A percentile compares a stretch with the other conserved stretches of the same genome.
phyloP scores from a whole-genome alignment of 1,284 basidiomycete genomes.

The Ceratobasidium theobromae region DNA sequence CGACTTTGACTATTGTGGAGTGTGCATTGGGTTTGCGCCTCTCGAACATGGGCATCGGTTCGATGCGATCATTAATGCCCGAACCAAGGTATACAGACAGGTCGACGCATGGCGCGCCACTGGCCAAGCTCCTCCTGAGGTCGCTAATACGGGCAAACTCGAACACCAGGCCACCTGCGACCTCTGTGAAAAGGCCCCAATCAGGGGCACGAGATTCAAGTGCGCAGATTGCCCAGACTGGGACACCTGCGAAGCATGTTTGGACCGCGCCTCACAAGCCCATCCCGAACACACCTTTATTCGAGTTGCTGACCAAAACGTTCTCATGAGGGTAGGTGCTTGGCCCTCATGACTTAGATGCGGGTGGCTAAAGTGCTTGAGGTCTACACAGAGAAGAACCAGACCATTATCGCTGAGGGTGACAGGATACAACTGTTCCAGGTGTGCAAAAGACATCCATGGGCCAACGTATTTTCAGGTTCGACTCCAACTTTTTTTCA shows the following conservation, averaged over 20 bases:
- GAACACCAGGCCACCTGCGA: neutral
- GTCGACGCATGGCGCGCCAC: conserved; percentile 7
- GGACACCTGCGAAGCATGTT: conserved; percentile 5
- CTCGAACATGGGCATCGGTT: conserved; percentile 13
- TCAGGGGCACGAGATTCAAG: conserved; percentile 14
- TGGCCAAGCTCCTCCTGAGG: neutral
- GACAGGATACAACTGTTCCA: neutral
- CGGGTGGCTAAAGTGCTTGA: neutral
- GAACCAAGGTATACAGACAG: neutral
- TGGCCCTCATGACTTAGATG: neutral
- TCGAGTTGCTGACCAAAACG: neutral
- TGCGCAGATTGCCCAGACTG: conserved; percentile 14
- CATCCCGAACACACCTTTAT: conserved; percentile 14
- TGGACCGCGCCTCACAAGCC: neutral
- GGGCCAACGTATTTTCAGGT: neutral
- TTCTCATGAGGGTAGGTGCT: neutral
- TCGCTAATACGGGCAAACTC: neutral
- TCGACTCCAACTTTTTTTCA: too few species aligned
- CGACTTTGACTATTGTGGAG: conserved; percentile 17
- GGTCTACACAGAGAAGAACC: neutral
- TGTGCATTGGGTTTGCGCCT: conserved; percentile 20
- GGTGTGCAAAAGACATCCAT: neutral
- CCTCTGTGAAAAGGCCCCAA: neutral
- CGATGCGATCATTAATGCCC: conserved; percentile 2
- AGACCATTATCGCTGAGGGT: neutral